Evolutionary conservation across 139 green algal genomes (phyloP).

Genomic region (Pleodorina starrii): DNA sequence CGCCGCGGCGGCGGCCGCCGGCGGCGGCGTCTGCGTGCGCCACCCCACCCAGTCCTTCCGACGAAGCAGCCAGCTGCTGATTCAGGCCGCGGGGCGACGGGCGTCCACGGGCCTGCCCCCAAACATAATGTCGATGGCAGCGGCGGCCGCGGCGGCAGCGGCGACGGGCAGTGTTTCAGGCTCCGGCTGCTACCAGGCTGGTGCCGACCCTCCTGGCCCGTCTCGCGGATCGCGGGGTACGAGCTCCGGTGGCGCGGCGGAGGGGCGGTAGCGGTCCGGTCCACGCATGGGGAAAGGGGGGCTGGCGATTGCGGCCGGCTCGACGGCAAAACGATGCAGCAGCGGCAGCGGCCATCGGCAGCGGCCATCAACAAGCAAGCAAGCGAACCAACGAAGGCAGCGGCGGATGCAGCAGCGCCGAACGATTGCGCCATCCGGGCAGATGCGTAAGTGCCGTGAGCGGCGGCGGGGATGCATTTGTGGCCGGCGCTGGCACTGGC

Average conservation of each 20-base stretch:
- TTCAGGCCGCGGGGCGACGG: conserved; percentile 1
- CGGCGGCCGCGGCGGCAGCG: background rate
- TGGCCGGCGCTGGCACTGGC: too few species aligned
- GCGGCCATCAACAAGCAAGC: too few species aligned
- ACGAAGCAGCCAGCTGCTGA: conserved; percentile 28
- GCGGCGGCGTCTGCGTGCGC: background rate
- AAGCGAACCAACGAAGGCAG: too few species aligned
- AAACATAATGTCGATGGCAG: background rate
- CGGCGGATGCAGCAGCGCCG: background rate
- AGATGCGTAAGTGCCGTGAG: too few species aligned
- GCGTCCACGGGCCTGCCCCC: conserved; percentile 1
- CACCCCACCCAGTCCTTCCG: background rate
- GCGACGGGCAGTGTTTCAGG: background rate
- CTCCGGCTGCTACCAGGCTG: background rate
- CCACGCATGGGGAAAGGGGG: background rate
- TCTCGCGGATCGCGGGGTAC: background rate
- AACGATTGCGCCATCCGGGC: background rate
- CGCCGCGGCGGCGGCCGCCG: background rate
- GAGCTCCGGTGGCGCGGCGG: background rate
- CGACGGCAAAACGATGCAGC: background rate
- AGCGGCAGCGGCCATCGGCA: background rate
- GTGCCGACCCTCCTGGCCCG: background rate
- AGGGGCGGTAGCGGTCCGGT: background rate
- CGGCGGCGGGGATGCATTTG: too few species aligned
- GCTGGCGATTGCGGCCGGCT: background rate